Evolutionary conservation across 2,329 filamentous ascomycete genomes (phyloP).

Genomic region (Arachnomyces sp.): DNA sequence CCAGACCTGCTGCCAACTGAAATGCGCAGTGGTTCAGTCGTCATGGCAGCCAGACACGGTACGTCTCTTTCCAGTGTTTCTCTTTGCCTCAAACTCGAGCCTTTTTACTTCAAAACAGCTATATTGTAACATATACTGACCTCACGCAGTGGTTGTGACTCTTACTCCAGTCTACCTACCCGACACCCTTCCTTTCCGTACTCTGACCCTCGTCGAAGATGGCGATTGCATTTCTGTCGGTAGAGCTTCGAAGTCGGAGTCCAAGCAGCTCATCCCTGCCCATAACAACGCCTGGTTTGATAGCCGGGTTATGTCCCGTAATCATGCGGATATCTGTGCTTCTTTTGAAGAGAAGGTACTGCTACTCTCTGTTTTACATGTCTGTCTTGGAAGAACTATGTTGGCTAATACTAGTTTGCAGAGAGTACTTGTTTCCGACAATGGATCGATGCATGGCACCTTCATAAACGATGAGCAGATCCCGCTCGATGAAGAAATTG

Average conservation of each 20-base stretch:
- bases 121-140: slow-evolving; percentile 1
- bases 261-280: slow-evolving; percentile 28
- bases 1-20: no score
- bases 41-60: slow-evolving; percentile 9
- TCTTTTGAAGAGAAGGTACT: slow-evolving; percentile 22
- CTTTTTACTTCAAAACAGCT: background rate
- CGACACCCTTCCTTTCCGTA: slow-evolving; percentile 23
- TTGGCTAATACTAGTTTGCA: slow-evolving; percentile 12
- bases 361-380: background rate
- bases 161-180: slow-evolving; percentile 22
- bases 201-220: slow-evolving; percentile 23
- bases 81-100: slow-evolving; percentile 5
- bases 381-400: background rate
- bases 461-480: slow-evolving; percentile 44
- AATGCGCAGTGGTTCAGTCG: background rate
- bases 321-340: slow-evolving; percentile 34
- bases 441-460: slow-evolving; percentile 57
- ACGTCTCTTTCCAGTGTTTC: slow-evolving; percentile 6
- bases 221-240: slow-evolving; percentile 29
- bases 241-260: slow-evolving; percentile 33
- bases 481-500: slow-evolving; percentile 27
- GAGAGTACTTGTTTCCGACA: slow-evolving; percentile 46
- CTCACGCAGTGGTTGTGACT: slow-evolving; percentile 24
- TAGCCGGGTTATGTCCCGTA: slow-evolving; percentile 41
- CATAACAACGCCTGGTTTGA: slow-evolving; percentile 39